Conservation (phyloP, 2,329 filamentous ascomycete genomes). For the Talaromyces islandicus region DNA sequence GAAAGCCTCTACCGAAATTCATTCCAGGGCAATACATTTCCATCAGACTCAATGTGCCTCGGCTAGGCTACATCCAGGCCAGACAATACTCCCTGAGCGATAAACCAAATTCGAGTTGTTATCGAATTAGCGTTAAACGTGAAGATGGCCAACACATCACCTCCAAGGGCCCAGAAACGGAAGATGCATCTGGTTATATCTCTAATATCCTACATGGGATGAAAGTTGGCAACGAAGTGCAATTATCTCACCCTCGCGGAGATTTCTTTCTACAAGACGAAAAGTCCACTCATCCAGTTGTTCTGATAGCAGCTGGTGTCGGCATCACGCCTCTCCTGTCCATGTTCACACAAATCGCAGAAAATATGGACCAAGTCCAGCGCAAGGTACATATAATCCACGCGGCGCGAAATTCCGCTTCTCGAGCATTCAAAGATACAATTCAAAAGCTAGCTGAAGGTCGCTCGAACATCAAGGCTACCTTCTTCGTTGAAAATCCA, state of each 20-base stretch:
- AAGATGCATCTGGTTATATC: constrained; percentile 26
- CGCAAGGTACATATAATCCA: not conserved
- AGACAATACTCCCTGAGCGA: constrained; percentile 4
- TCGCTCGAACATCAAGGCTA: not conserved
- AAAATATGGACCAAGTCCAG: not conserved
- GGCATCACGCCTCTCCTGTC: constrained; percentile 52
- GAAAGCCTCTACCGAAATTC: constrained; percentile 38
- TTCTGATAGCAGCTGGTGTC: constrained; percentile 55
- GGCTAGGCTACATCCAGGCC: constrained; percentile 50
- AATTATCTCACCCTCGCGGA: constrained; percentile 1
- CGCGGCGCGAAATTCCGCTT: not conserved
- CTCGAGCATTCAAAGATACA: not conserved
- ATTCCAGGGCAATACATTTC: constrained; percentile 65
- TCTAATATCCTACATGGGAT: not conserved
- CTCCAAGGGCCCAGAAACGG: constrained; percentile 9
- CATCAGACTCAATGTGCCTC: constrained; percentile 50
- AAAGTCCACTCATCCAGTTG: constrained; percentile 35
- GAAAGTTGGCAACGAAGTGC: not conserved
- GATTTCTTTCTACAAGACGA: constrained; percentile 43
- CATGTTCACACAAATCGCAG: constrained; percentile 46
- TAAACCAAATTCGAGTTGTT: not conserved
- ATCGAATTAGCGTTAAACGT: constrained; percentile 2
- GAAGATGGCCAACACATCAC: constrained; percentile 26
- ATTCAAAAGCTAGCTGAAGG: not conserved
- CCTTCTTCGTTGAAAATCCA: not conserved